Evolutionary conservation across 805 yeast genomes (phyloP).

Genomic region (Lipomyces mesembrius): DNA sequence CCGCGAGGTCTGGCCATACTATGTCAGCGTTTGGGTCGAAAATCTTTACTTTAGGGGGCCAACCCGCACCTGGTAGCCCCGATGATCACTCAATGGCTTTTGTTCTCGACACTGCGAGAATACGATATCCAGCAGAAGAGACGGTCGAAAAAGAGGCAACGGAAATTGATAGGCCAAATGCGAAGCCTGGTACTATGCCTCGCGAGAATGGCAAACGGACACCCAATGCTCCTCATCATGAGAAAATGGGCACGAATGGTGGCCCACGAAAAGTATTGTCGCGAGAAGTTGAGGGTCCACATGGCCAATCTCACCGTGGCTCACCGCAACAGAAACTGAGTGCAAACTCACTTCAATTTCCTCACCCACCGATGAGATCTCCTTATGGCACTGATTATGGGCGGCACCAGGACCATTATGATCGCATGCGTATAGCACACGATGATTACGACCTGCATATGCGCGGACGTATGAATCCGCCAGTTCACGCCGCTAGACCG

Average conservation of each 20-base stretch:
- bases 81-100: conserved; percentile 59
- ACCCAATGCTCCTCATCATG: conserved; percentile 1
- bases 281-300: not conserved
- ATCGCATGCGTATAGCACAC: not conserved
- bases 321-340: not conserved
- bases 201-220: not conserved
- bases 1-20: conserved; percentile 90
- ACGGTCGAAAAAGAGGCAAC: conserved; percentile 11
- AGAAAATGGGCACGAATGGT: not conserved
- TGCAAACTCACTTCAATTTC: not conserved
- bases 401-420: not conserved
- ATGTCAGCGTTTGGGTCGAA: conserved; percentile 74
- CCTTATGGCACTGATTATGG: not conserved
- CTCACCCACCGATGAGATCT: not conserved
- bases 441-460: not conserved
- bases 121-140: conserved; percentile 50
- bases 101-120: conserved; percentile 61
- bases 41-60: conserved; percentile 90
- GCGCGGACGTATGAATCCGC: conserved; percentile 3
- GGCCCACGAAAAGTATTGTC: not conserved
- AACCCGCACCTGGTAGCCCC: conserved; percentile 56
- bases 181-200: not conserved
- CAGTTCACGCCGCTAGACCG: not conserved
- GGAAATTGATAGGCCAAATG: not conserved
- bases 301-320: not conserved